A percentile compares a stretch with the other conserved stretches of the same genome.
Conservation (phyloP, 805 yeast genomes). For the Ogataea corticis region DNA sequence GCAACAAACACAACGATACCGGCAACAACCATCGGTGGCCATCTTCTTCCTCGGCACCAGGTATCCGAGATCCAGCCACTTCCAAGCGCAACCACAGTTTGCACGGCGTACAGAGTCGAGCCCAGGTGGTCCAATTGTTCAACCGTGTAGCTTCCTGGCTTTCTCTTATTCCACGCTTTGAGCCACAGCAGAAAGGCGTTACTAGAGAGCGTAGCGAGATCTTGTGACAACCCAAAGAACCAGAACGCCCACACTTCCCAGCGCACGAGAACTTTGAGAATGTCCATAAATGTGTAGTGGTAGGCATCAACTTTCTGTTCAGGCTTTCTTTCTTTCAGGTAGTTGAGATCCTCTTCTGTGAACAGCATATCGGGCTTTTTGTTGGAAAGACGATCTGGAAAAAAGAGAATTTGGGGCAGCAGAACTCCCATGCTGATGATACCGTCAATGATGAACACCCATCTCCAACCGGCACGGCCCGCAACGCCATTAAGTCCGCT, state of each 20-base stretch:
- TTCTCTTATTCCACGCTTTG: constrained; percentile 15
- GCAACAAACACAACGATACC: constrained; percentile 10
- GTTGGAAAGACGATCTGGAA: constrained; percentile 49
- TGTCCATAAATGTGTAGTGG: constrained; percentile 7
- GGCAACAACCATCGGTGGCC: constrained; percentile 13
- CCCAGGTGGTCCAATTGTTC: constrained; percentile 10
- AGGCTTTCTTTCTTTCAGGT: constrained; percentile 13
- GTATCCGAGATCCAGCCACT: constrained; percentile 18
- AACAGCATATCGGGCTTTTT: constrained; percentile 32
- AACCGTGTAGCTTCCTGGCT: constrained; percentile 9
- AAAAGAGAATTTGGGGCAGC: constrained; percentile 51
- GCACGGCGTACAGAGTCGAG: constrained; percentile 14
- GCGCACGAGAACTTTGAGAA: constrained; percentile 2
- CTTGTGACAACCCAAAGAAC: constrained; percentile 17
- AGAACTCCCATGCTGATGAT: constrained; percentile 56
- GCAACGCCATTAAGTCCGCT: constrained; percentile 43
- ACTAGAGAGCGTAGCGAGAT: constrained; percentile 11
- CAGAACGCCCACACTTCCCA: constrained; percentile 19
- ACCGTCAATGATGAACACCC: constrained; percentile 67
- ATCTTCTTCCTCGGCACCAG: constrained; percentile 9
- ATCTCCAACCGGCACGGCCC: constrained; percentile 64
- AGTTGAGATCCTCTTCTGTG: constrained; percentile 11
- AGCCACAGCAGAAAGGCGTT: constrained; percentile 13
- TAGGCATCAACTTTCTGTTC: constrained; percentile 11
- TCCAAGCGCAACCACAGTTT: constrained; percentile 8